phyloP scores from a whole-genome alignment of 2,329 filamentous ascomycete species.

The Aspergillus ochraceus region DNA sequence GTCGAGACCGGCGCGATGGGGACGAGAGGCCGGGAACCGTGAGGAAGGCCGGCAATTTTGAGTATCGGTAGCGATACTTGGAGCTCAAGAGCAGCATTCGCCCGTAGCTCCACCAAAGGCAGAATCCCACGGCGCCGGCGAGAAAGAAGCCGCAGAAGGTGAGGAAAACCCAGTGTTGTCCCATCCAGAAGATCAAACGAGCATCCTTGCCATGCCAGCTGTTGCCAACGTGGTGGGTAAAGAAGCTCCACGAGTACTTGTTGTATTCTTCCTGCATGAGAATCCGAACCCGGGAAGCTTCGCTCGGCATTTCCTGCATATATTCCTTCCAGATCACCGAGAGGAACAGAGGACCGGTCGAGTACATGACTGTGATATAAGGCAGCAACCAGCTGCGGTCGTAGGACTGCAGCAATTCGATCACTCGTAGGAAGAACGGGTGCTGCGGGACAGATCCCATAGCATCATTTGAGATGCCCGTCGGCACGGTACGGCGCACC shows the following conservation, averaged over 20 bases:
- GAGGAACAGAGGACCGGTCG: conserved; percentile 73
- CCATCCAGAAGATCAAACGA: conserved; percentile 65
- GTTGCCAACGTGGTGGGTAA: conserved; percentile 64
- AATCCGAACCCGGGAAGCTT: conserved; percentile 60
- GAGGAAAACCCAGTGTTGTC: conserved; percentile 56
- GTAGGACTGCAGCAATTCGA: conserved; percentile 67
- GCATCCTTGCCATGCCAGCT: conserved; percentile 67
- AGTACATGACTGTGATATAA: conserved; percentile 79
- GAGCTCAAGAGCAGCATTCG: conserved; percentile 44
- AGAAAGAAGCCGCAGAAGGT: conserved; percentile 53
- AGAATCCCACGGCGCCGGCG: conserved; percentile 48
- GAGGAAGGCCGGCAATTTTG: conserved; percentile 29
- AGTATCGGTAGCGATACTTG: conserved; percentile 42
- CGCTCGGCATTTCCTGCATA: conserved; percentile 48
- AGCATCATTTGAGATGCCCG: conserved; percentile 77
- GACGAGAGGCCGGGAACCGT: conserved; percentile 31
- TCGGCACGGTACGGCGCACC: conserved; percentile 70
- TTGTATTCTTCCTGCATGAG: conserved; percentile 72
- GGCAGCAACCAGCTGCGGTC: conserved; percentile 67
- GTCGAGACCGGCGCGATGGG: conserved; percentile 35
- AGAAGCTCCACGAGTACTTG: conserved; percentile 69
- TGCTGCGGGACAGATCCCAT: conserved; percentile 74
- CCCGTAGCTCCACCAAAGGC: conserved; percentile 53
- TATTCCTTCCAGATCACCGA: conserved; percentile 76
- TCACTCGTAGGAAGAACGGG: conserved; percentile 71